phyloP scores from a whole-genome alignment of 2,329 filamentous ascomycete genomes.

The Apiospora sp. region DNA sequence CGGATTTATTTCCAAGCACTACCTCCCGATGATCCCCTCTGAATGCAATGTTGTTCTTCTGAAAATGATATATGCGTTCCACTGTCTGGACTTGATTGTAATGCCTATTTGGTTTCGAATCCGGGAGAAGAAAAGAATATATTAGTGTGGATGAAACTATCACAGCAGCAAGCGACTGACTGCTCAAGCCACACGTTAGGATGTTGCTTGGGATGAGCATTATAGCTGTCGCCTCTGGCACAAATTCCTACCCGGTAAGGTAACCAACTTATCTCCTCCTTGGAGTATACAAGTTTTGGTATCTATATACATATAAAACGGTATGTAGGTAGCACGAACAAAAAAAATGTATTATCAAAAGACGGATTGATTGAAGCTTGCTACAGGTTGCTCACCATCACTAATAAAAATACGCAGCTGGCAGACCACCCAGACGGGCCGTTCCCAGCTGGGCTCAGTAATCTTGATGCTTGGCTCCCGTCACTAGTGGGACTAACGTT shows the following conservation, averaged over 20 bases:
- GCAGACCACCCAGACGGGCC: not conserved
- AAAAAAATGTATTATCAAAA: not conserved
- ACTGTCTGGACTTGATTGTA: not conserved
- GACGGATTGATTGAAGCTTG: not conserved
- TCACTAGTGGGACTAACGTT: not conserved
- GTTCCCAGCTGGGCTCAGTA: not conserved
- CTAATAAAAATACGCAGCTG: not conserved
- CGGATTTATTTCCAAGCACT: not conserved
- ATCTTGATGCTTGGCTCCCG: not conserved
- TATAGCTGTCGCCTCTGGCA: not conserved
- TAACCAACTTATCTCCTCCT: no score
- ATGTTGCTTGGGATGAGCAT: not conserved
- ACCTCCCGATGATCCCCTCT: not conserved
- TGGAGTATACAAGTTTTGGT: not conserved
- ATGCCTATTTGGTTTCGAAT: not conserved
- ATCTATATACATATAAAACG: not conserved
- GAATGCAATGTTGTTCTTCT: not conserved
- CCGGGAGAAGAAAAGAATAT: not conserved
- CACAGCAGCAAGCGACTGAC: no score
- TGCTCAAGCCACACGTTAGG: not conserved
- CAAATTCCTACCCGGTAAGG: not conserved
- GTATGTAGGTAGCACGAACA: not conserved
- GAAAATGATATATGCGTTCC: not conserved
- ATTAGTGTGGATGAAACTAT: not conserved
- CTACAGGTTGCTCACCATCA: not conserved